Percentiles rank a stretch among this genome's conserved stretches.
Conservation (phyloP, 306 rosid genomes). For the Citrullus colocynthis region DNA sequence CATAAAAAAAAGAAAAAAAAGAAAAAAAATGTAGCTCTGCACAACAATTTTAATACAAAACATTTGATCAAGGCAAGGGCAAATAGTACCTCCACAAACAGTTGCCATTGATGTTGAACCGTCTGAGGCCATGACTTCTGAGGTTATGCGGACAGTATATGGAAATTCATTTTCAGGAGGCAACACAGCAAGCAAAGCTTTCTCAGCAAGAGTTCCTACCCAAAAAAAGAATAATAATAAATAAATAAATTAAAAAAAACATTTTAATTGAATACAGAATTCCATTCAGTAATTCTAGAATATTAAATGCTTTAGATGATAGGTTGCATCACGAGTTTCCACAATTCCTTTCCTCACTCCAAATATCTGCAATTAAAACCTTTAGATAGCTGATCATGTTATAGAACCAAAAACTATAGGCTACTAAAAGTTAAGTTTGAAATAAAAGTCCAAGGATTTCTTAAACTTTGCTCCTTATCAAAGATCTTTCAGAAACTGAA, state of each 20-base stretch:
- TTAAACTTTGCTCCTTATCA: background rate
- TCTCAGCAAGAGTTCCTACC: conserved; percentile 93
- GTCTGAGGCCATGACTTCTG: conserved; percentile 97
- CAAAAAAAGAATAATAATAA: too few relatives aligned
- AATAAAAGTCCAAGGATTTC: background rate
- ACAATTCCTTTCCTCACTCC: background rate
- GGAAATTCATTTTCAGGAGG: conserved; percentile 88
- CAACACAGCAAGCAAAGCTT: conserved; percentile 86
- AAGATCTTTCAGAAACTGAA: background rate
- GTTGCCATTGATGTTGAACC: conserved; percentile 99
- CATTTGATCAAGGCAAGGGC: background rate
- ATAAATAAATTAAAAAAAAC: too few relatives aligned
- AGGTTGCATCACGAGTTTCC: background rate
- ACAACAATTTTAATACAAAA: background rate
- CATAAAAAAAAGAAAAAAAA: background rate
- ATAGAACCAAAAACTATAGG: background rate
- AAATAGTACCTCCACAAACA: conserved; percentile 80
- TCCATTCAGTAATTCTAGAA: background rate
- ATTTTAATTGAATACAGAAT: background rate
- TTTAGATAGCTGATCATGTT: background rate
- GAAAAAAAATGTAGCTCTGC: too few relatives aligned
- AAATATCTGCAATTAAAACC: background rate
- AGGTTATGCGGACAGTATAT: conserved; percentile 70
- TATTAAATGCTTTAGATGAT: background rate
- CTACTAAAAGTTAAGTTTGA: background rate